Base-by-base conservation (phyloP, 228 moss, liverwort and hornwort species). In the Sphagnum magellanicum region DNA sequence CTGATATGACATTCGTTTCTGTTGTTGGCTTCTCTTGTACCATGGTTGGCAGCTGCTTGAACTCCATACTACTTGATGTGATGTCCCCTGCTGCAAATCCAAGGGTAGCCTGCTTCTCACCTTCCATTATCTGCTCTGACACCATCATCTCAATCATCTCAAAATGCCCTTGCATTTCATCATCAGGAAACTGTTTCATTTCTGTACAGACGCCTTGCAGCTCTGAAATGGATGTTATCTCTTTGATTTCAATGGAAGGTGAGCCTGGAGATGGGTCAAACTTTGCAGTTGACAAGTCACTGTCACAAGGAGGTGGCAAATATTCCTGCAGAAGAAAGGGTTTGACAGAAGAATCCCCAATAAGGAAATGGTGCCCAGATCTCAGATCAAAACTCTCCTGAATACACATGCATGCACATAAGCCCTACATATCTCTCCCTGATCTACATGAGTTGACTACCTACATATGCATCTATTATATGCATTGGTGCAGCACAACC, bases 51-150 rank as follows among this genome's bases (percentile, higher is more conserved):
- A 8, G 5, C 52, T 52, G 6, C 59, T 70, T 77, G 13, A 69
- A 73, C 49, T 50, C 71, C 76, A 65, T 57, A 71, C 64, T 61
- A 14, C 64, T 58, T 61, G 72, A 72, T 49, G 75, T 66, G 5
- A 71, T 75, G 60, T 86, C 86, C 74, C 63, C 80, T 3, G 80
- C 80, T 3, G 80, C 83, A 10, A 80, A 73, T 73, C 80, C 80
- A 75, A 74, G 47, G 53, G 67, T 72, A 65, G 72, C 70, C 74
- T 59, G 74, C 74, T 70, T 59, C 6, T 16, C 48, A 10, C 53
- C 73, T 72, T 74, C 73, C 77, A 68, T 60, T 10, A 70, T 70
- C 69, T 51, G 66, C 75, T 62, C 73, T 5, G 77, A 69, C 10
- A 66, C 75, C 13, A 72, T 17, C 67, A 16, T 64, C 65, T 51